Percentiles rank a stretch among this genome's conserved stretches.
These are phyloP conservation scores for Thalassiosira allenii DNA, from an alignment of 352 stramenopile genomes.

Conservation along the genomic window DNA sequence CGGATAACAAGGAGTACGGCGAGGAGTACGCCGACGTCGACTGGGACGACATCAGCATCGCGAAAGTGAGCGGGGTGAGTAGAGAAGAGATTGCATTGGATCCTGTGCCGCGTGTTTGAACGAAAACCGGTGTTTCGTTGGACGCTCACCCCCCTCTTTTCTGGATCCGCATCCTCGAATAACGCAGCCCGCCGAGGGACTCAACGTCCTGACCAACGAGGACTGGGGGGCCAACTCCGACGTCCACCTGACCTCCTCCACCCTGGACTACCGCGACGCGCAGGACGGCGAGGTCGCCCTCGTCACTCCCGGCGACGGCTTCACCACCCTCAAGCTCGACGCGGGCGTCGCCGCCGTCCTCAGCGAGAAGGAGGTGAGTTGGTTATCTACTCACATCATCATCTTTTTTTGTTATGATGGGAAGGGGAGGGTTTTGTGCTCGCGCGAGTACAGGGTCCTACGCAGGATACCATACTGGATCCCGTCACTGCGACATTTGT, in stretches of 20 bases:
- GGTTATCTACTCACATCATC: no score
- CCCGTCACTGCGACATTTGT: no score
- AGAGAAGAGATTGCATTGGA: not conserved
- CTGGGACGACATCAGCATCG: slow-evolving; percentile 66
- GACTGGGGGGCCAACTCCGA: slow-evolving; percentile 60
- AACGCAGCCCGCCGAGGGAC: slow-evolving; percentile 45
- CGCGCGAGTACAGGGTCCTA: no score
- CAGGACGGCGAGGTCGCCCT: slow-evolving; percentile 61
- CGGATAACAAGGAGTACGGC: slow-evolving; percentile 19
- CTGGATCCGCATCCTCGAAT: not conserved
- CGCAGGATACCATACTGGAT: no score
- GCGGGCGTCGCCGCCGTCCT: slow-evolving; percentile 37
- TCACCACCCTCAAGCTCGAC: slow-evolving; percentile 45
- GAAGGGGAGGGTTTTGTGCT: no score
- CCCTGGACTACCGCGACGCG: slow-evolving; percentile 41
- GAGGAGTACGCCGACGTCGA: slow-evolving; percentile 42
- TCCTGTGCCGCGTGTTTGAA: not conserved
- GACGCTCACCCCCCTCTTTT: not conserved
- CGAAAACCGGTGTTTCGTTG: not conserved
- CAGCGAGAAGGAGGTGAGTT: slow-evolving; percentile 46
- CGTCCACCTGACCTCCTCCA: slow-evolving; percentile 61
- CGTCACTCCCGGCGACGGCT: slow-evolving; percentile 15
- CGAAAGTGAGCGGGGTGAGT: slow-evolving; percentile 53
- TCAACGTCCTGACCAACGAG: slow-evolving; percentile 21
- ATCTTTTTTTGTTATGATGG: no score